Conservation (phyloP, 805 yeast genomes). For the Blastobotrys peoriensis region DNA sequence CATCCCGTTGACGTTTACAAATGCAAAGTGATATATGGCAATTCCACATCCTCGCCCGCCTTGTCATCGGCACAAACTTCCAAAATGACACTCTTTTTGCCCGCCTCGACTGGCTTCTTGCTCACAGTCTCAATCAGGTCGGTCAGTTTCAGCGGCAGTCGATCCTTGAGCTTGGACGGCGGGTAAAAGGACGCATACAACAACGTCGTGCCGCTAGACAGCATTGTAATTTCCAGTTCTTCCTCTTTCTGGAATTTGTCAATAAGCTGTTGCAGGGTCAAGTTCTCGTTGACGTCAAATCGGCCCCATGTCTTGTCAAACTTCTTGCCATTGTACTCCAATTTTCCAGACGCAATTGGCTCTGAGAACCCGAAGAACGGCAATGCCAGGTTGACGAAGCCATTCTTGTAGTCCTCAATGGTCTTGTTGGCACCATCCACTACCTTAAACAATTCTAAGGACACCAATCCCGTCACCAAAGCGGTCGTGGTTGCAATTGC, state of each 20-base stretch:
- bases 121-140: constrained; percentile 78
- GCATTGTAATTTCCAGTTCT: constrained; percentile 84
- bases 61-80: constrained; percentile 91
- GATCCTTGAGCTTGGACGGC: constrained; percentile 78
- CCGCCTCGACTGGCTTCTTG: constrained; percentile 70
- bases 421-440: constrained; percentile 60
- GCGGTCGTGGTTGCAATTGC: constrained; percentile 99
- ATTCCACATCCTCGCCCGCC: constrained; percentile 92
- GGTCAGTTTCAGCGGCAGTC: constrained; percentile 61
- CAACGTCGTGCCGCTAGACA: constrained; percentile 83
- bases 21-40: constrained; percentile 75
- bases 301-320: constrained; percentile 95
- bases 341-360: constrained; percentile 82
- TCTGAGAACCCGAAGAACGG: constrained; percentile 97
- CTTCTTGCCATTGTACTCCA: constrained; percentile 68
- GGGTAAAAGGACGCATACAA: constrained; percentile 93
- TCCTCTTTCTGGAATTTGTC: constrained; percentile 74
- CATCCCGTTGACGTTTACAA: too few species aligned
- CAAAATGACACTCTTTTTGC: constrained; percentile 70
- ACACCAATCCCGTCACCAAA: constrained; percentile 88
- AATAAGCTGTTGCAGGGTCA: constrained; percentile 67
- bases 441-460: constrained; percentile 87
- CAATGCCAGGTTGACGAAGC: constrained; percentile 83
- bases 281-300: constrained; percentile 60
- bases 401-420: constrained; percentile 85